phyloP scores from a whole-genome alignment of 345 rosid genomes.

The Theobroma cacao region DNA sequence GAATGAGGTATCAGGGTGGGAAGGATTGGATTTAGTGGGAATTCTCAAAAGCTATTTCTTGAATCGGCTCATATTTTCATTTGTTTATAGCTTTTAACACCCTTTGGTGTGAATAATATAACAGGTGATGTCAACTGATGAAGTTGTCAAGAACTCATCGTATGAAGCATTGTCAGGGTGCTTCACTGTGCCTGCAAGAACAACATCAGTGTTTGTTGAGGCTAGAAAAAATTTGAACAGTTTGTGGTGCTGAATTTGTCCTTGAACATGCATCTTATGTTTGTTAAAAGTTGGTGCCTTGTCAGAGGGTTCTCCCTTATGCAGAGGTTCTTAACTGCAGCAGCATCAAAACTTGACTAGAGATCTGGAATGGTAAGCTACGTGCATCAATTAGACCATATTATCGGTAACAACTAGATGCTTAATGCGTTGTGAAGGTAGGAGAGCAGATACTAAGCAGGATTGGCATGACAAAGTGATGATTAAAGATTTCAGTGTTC shows the following conservation, averaged over 20 bases:
- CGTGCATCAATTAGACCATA: no score
- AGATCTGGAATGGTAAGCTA: no score
- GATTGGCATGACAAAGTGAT: background rate
- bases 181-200: slow-evolving; percentile 60
- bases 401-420: background rate
- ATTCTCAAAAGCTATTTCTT: background rate
- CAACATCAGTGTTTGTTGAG: slow-evolving; percentile 76
- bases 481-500: background rate
- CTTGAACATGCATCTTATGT: background rate
- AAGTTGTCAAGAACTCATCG: slow-evolving; percentile 55
- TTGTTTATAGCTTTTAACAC: background rate
- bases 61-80: background rate
- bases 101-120: background rate
- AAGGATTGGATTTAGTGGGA: background rate
- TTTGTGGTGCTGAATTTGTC: background rate
- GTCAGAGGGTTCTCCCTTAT: background rate
- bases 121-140: slow-evolving; percentile 63
- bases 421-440: background rate
- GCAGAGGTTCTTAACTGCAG: no score
- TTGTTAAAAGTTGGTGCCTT: background rate
- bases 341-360: no score
- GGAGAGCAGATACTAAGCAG: background rate
- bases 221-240: slow-evolving; percentile 31
- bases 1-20: background rate
- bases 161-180: slow-evolving; percentile 55